Percentiles rank a stretch among this genome's conserved stretches.
phyloP scores from a whole-genome alignment of 805 yeast genomes.

The Candida palmyrensis region DNA sequence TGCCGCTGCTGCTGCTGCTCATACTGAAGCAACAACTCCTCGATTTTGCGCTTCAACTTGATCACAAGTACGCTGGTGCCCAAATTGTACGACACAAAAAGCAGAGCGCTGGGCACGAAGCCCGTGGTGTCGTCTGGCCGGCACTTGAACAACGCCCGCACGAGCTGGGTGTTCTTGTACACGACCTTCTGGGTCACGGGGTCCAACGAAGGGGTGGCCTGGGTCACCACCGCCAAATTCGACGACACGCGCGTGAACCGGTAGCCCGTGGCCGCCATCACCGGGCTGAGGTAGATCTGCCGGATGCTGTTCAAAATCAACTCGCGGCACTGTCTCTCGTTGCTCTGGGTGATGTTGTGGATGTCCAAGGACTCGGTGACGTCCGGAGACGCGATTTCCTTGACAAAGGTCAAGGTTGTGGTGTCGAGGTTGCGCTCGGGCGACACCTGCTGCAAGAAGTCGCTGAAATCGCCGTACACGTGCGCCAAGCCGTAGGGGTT shows the following conservation, averaged over 20 bases:
- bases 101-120: constrained; percentile 1
- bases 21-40: neutral
- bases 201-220: constrained; percentile 9
- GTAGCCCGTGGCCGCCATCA: constrained; percentile 29
- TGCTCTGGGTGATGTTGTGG: constrained; percentile 15
- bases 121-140: constrained; percentile 8
- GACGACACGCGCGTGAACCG: constrained; percentile 24
- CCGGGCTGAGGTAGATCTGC: constrained; percentile 34
- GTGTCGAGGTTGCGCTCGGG: constrained; percentile 10
- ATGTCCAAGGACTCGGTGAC: constrained; percentile 17
- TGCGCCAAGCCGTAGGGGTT: constrained; percentile 23
- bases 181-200: constrained; percentile 7
- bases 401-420: constrained; percentile 14
- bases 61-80: constrained; percentile 12
- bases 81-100: constrained; percentile 13
- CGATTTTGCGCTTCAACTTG: constrained; percentile 3
- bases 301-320: constrained; percentile 28
- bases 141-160: constrained; percentile 20
- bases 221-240: constrained; percentile 23
- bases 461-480: constrained; percentile 24
- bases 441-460: constrained; percentile 17
- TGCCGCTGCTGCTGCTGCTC: constrained; percentile 4
- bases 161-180: constrained; percentile 15
- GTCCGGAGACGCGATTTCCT: constrained; percentile 14
- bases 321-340: constrained; percentile 32